Evolutionary conservation across 495 filamentous ascomycete genomes (phyloP).

Genomic region (Penicillium soppii): DNA sequence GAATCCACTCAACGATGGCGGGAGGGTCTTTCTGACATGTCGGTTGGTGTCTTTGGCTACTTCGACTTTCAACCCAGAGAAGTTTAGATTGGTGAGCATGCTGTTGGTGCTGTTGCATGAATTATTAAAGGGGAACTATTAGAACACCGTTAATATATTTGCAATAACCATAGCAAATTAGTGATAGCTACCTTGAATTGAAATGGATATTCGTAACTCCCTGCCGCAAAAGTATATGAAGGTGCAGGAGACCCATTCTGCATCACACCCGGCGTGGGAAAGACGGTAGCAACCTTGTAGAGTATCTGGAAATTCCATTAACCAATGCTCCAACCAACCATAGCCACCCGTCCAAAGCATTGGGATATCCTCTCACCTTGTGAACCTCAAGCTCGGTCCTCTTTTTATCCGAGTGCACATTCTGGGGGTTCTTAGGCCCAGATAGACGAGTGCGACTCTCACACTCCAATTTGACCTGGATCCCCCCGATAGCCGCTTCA

Average conservation of each 20-base stretch:
- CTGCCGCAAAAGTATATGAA: conserved; percentile 66
- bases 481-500: conserved; percentile 67
- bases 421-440: conserved; percentile 55
- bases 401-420: conserved; percentile 57
- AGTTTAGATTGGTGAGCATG: conserved; percentile 55
- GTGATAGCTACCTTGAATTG: conserved; percentile 66
- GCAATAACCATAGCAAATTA: background rate
- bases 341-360: background rate
- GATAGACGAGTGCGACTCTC: conserved; percentile 70
- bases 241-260: conserved; percentile 40
- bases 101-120: conserved; percentile 65
- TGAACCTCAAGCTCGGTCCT: conserved; percentile 70
- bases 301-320: conserved; percentile 51
- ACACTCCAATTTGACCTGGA: conserved; percentile 93
- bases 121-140: conserved; percentile 84
- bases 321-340: background rate
- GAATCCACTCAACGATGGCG: conserved; percentile 81
- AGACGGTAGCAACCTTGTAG: conserved; percentile 64
- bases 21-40: conserved; percentile 85
- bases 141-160: background rate
- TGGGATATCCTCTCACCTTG: conserved; percentile 57
- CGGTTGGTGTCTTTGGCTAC: conserved; percentile 52
- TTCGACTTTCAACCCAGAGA: conserved; percentile 56
- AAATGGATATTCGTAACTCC: conserved; percentile 87
- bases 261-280: conserved; percentile 56